These are phyloP conservation scores for Daldinia childiae DNA, from an alignment of 495 filamentous ascomycete genomes.

Conservation along the genomic window DNA sequence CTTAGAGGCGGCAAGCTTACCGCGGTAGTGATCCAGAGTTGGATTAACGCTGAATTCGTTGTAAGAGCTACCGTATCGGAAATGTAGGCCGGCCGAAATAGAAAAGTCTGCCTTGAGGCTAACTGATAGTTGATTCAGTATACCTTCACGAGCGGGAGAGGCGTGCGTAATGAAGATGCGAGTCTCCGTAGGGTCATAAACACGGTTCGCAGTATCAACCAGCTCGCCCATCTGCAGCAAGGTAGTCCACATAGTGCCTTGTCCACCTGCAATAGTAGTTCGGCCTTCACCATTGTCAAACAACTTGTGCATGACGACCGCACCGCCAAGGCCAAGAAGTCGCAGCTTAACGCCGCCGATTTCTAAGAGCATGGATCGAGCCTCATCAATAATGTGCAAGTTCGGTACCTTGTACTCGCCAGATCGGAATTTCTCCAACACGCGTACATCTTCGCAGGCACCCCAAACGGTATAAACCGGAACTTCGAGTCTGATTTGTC, in stretches of 20 bases:
- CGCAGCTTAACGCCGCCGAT: constrained; percentile 96
- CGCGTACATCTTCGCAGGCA: constrained; percentile 97
- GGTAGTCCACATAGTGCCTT: constrained; percentile 99
- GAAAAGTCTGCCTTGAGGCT: constrained; percentile 99
- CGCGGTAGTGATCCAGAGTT: constrained; percentile 96
- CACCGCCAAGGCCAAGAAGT: constrained; percentile 91
- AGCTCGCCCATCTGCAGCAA: constrained; percentile 98
- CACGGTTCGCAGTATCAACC: constrained; percentile 96
- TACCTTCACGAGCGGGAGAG: constrained; percentile 94
- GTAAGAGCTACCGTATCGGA: constrained; percentile 98
- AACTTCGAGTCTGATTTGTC: constrained; percentile 87
- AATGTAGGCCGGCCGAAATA: constrained; percentile 95
- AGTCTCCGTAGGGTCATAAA: constrained; percentile 99
- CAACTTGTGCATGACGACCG: constrained; percentile 99
- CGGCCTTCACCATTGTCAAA: constrained; percentile 99
- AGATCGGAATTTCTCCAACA: constrained; percentile 97
- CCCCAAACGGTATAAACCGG: constrained; percentile 99
- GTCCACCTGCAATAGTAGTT: constrained; percentile 97
- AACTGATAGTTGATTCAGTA: constrained; percentile 97
- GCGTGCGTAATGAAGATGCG: constrained; percentile 97
- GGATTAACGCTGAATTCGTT: constrained; percentile 99
- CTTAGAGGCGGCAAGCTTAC: constrained; percentile 99
- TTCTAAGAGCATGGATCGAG: constrained; percentile 91
- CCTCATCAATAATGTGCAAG: constrained; percentile 97
- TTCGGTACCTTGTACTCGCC: constrained; percentile 98